Percentiles rank a stretch among this genome's conserved stretches.
phyloP scores from a whole-genome alignment of 202 grass and related monocot species.

The Dendrocalamus latiflorus region DNA sequence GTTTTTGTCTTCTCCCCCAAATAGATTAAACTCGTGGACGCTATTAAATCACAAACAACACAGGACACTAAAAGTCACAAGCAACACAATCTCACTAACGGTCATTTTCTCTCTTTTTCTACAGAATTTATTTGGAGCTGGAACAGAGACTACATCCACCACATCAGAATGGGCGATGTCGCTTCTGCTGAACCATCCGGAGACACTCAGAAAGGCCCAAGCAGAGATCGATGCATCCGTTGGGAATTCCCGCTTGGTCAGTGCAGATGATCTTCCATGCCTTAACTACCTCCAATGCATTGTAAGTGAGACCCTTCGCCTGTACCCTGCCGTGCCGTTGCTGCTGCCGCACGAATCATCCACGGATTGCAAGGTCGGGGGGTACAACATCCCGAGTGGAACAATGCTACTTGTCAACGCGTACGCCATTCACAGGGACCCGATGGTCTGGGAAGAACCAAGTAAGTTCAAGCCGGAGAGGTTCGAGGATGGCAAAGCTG shows the following conservation, averaged over 20 bases:
- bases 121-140: slow-evolving; percentile 31
- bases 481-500: slow-evolving; percentile 33
- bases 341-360: slow-evolving; percentile 54
- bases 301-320: too few relatives aligned
- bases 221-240: slow-evolving; percentile 27
- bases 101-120: background rate
- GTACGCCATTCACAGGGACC: slow-evolving; percentile 50
- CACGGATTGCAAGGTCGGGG: slow-evolving; percentile 31
- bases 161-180: slow-evolving; percentile 52
- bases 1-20: background rate
- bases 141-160: slow-evolving; percentile 38
- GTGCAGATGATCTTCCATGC: slow-evolving; percentile 15
- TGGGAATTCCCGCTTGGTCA: slow-evolving; percentile 3
- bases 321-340: slow-evolving; percentile 33
- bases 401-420: slow-evolving; percentile 55
- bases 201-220: slow-evolving; percentile 20
- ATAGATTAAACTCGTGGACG: background rate
- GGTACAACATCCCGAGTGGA: slow-evolving; percentile 34
- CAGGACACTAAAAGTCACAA: too few relatives aligned
- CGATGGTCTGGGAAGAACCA: slow-evolving; percentile 15
- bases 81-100: too few relatives aligned
- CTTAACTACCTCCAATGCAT: slow-evolving; percentile 38
- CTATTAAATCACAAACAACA: background rate
- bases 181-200: slow-evolving; percentile 37
- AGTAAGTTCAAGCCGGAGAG: slow-evolving; percentile 32